Evolutionary conservation across 257 asterid genomes (phyloP), one percentile per base, ranked within the genome.

Genomic region (Solanum peruvianum): DNA sequence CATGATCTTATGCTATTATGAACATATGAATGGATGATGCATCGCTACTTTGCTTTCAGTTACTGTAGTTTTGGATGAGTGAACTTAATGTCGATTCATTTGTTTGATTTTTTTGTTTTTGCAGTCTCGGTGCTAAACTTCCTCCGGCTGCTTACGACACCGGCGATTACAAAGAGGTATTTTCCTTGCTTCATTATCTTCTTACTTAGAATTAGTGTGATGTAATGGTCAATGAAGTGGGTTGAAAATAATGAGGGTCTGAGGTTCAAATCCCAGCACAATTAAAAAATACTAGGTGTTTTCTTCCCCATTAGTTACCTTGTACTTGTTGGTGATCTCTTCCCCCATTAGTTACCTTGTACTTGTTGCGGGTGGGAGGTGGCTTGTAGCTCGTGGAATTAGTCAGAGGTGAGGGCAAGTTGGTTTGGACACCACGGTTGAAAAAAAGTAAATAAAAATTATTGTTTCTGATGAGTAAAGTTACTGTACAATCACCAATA

Each of bases 101-200:
- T 82, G 41, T 37, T 66, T 39, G 37, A 0, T 15, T 70, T 77
- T 7, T 64, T 42, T 64, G 35, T 31, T 73, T 8, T 87, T 78
- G 86, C 94, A 97, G 99, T 86, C 95, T 97, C 23, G 99, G 99
- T 84, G 99, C 98, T 85, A 87, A 90, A 93, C 89, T 97, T 90
- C 99, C 99, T 39, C 86, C 92, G 9, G 76, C 93, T 16, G 90
- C 88, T 6, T 60, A 56, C 73, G 45, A 60, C 62, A 39, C 86
- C 45, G 89, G 90, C 9, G 93, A 88, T 82, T 62, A 42, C 85
- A 92, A 92, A 89, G 87, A 87, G 93, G 99, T 96, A 92, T 39
- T 25, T 39, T 83, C 3, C 33, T 84, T 37, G 33, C 21, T 52
- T 52, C 4, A 18, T 52, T 52, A 44, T 44, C 47, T 44, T 11